A percentile compares a stretch with the other conserved stretches of the same genome.
phyloP scores from a whole-genome alignment of 192 early-diverging fungal genomes.

The Dimargaris cristalligena region DNA sequence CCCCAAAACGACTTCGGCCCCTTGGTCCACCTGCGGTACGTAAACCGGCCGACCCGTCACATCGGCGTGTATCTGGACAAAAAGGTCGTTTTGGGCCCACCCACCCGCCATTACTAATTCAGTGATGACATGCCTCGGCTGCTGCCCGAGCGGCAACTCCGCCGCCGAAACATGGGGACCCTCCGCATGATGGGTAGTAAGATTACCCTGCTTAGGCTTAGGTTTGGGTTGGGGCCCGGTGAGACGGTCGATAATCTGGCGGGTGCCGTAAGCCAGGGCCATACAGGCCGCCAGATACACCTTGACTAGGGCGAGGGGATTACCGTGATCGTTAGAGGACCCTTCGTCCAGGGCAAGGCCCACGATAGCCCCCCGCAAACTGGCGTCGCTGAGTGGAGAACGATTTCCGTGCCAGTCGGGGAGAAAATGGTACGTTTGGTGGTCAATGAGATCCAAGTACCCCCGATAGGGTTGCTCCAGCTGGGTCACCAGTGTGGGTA shows the following conservation, averaged over 20 bases:
- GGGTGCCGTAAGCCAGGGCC: conserved; percentile 44
- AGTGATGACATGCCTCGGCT: conserved; percentile 32
- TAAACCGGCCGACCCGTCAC: conserved; percentile 31
- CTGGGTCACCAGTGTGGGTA: too few species aligned
- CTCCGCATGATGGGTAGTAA: too few species aligned
- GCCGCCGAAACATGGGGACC: too few species aligned
- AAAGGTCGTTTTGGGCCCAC: conserved; percentile 38
- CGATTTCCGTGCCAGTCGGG: conserved; percentile 72
- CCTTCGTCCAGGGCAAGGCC: conserved; percentile 35
- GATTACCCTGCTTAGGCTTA: too few species aligned
- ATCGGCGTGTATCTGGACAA: conserved; percentile 43
- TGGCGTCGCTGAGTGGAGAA: conserved; percentile 47
- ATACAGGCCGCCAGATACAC: conserved; percentile 40
- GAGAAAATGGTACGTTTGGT: conserved; percentile 36
- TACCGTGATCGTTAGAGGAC: too few species aligned
- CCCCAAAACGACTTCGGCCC: conserved; percentile 47
- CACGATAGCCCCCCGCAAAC: conserved; percentile 34
- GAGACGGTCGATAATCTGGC: conserved; percentile 35
- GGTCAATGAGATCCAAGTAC: conserved; percentile 18
- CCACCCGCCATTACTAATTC: conserved; percentile 49
- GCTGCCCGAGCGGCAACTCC: too few species aligned
- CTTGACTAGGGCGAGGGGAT: conserved; percentile 28
- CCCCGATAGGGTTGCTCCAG: conserved; percentile 9
- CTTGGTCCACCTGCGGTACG: conserved; percentile 34
- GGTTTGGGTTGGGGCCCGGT: too few species aligned